Evolutionary conservation across 441 rosid genomes (phyloP), one percentile per base, ranked within the genome.

Genomic region (Brassica hybrid): DNA sequence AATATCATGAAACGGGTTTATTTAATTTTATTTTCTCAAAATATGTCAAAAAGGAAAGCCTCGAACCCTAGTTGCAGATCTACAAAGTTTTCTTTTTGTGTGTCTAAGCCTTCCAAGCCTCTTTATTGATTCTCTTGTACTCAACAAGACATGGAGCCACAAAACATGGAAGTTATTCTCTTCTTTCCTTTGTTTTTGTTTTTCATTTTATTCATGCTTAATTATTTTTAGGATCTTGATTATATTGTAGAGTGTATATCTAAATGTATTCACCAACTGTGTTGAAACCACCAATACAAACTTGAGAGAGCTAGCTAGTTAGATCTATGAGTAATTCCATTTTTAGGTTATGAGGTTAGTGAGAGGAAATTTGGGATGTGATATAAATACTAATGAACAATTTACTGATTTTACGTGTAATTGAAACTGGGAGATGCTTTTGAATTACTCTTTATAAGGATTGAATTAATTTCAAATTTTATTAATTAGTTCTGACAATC

Each of bases 11-110:
- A 67, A 63, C 27, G 36, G 25, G 64, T 41, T 45, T 54, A 13
- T 76, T 30, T 27, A 30, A 9, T 54, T 79, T 63, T 59, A 17
- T 78, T 82, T 81, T 75, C 87, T 76, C 75, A 81, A 86, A 83
- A 65, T 16, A 81, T 86, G 85, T 74, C 34, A 77, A 76, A 61
- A 80, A 71, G 66, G 78, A 78, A 74, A 80, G 73, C 76, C 63
- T 65, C 71, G 82, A 80, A 81, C 84, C 83, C 71, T 86, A 74
- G 80, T 82, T 84, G 71, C 82, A 86, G 90, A 91, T 90, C 97
- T 90, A 86, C 82, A 81, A 81, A 82, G 79, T 81, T 89, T 80
- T 77, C 23, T 74, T 54, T 68, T 57, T 69, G 75, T 56, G 57
- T 63, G 13, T 57, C 56, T 57, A 75, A 21, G 72, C 76, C 34